Evolutionary conservation across 352 stramenopile genomes (phyloP).

Genomic region (Phytophthora parvispora): DNA sequence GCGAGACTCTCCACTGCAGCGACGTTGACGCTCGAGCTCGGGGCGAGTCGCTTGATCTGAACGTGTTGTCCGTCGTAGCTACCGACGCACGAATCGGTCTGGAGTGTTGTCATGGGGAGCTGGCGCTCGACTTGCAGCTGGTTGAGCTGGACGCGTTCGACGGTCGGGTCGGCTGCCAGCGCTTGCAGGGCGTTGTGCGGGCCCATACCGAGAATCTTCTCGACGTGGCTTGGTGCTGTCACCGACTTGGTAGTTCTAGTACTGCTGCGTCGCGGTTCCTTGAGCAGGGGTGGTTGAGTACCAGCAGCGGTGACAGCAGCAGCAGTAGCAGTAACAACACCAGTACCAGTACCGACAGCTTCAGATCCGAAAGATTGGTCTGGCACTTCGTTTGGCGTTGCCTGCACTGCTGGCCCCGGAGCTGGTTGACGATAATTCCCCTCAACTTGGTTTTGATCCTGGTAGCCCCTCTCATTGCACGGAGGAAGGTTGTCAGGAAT

Average conservation of each 20-base stretch:
- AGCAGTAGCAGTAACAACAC: neutral
- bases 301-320: constrained; percentile 4
- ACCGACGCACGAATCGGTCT: constrained; percentile 31
- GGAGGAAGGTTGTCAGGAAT: neutral
- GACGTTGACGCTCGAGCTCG: constrained; percentile 8
- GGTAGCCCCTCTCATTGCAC: neutral
- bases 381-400: neutral
- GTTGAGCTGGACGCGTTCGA: constrained; percentile 18
- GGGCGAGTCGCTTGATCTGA: constrained; percentile 19
- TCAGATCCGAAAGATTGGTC: constrained; percentile 1
- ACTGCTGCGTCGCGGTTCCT: constrained; percentile 15
- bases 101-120: constrained; percentile 33
- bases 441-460: neutral
- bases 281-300: too few species aligned
- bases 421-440: constrained; percentile 1
- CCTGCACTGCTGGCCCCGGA: neutral
- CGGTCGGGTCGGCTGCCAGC: constrained; percentile 14
- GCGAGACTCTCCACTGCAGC: constrained; percentile 43
- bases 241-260: neutral
- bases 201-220: constrained; percentile 16
- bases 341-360: neutral
- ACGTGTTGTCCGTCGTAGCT: constrained; percentile 22
- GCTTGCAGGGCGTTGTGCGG: constrained; percentile 17
- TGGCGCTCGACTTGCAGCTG: constrained; percentile 26
- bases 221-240: constrained; percentile 6